These are phyloP conservation scores for Colletotrichum sp. DNA, from an alignment of 2,329 filamentous ascomycete genomes.

Conservation along the genomic window DNA sequence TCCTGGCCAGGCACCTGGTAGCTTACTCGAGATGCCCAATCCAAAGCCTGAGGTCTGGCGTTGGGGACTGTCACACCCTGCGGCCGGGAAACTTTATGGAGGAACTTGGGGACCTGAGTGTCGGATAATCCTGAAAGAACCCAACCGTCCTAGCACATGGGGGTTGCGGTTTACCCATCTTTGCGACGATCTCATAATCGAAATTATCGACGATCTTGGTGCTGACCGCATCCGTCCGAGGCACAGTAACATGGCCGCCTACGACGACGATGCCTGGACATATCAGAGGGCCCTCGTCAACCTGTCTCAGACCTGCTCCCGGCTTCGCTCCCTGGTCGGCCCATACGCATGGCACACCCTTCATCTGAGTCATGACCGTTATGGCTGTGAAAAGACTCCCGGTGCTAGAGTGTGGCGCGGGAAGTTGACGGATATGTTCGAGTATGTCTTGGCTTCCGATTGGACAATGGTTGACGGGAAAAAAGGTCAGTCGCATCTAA, in stretches of 20 bases:
- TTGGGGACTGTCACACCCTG: neutral
- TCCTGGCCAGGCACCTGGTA: neutral
- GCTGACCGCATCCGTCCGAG: neutral
- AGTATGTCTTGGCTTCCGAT: neutral
- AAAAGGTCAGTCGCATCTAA: neutral
- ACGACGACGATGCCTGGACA: neutral
- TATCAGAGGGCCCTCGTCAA: neutral
- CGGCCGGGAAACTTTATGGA: neutral
- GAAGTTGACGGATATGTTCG: neutral
- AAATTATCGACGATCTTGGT: neutral
- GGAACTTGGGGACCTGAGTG: rapidly evolving
- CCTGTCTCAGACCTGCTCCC: neutral
- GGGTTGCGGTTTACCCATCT: neutral
- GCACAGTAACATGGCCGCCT: neutral
- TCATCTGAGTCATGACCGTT: neutral
- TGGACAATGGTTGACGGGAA: neutral
- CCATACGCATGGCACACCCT: neutral
- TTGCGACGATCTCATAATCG: neutral
- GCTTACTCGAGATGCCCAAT: neutral
- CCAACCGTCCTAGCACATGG: neutral
- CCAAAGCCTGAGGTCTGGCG: neutral
- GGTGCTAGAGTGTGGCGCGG: neutral
- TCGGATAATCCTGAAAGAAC: neutral
- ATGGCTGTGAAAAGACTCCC: neutral
- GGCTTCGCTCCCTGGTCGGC: neutral